Conservation (phyloP, 176 grass and related monocot species). For the Pontederia crassipes region DNA sequence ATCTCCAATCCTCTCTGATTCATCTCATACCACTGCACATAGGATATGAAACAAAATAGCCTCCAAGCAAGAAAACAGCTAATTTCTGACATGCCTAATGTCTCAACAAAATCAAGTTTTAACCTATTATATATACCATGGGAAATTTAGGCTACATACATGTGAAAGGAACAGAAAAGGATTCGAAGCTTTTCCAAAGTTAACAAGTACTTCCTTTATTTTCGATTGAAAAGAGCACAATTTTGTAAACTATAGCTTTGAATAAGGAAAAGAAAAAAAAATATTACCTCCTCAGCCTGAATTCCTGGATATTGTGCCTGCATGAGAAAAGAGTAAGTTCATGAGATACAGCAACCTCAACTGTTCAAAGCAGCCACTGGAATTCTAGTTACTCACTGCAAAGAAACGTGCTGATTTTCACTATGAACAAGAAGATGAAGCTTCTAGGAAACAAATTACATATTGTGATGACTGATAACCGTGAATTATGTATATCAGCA, state of each 20-base stretch:
- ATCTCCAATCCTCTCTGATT: conserved; percentile 91
- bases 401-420: too few relatives aligned
- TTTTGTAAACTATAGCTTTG: not conserved
- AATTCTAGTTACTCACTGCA: too few relatives aligned
- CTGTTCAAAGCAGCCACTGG: not conserved
- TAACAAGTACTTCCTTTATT: not conserved
- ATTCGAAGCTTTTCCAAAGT: not conserved
- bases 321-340: conserved; percentile 13
- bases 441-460: too few relatives aligned
- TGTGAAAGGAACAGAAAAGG: too few relatives aligned
- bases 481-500: too few relatives aligned
- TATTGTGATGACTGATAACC: too few relatives aligned
- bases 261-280: not conserved
- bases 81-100: too few relatives aligned
- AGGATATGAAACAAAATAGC: not conserved
- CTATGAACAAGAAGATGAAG: too few relatives aligned
- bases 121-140: too few relatives aligned
- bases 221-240: too few relatives aligned
- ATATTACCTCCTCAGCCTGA: conserved; percentile 62
- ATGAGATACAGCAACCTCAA: not conserved
- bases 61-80: not conserved
- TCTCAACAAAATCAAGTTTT: not conserved
- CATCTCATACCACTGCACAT: conserved; percentile 50
- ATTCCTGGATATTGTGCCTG: conserved; percentile 61
- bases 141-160: too few relatives aligned